Evolutionary conservation across 2,329 filamentous ascomycete genomes (phyloP), one percentile per base, ranked within the genome.

Genomic region (Ophiostoma piceae): DNA sequence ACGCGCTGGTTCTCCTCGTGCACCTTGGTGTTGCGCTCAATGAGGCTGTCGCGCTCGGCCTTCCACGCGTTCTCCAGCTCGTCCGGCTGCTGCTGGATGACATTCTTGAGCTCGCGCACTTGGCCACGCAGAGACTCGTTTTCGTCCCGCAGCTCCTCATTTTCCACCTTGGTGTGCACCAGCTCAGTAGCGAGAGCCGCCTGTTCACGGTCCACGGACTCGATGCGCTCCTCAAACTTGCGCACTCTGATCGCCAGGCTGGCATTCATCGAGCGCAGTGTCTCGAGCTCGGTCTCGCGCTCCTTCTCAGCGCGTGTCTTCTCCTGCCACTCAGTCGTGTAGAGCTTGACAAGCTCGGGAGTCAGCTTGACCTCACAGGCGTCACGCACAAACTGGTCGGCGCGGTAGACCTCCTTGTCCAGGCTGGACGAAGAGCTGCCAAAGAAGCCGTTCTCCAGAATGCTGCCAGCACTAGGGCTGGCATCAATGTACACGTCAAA

Each of bases 401-500:
- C 95, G 67, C 94, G 89, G 78, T 99, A 99, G 7, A 99, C 88
- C 77, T 97, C 95, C 79, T 97, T 97, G 77, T 99, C 95, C 14
- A 92, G 86, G 74, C 88, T 91, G n/a, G 89, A 89, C 43, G 92
- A 93, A 32, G 92, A 94, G 77, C 90, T 94, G 71, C 95, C 95
- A 76, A 99, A 99, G 83, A 99, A 99, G 16, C 95, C 95, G 62
- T 93, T 96, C 79, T 99, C 95, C 0, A 98, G 86, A 66, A 99
- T 90, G 19, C 93, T 97, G 67, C 89, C 93, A n/a, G 93, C 90
- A 2, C 93, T 96, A 0, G 95, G 95, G 8, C 93, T 87, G 75
- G 93, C 91, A 79, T 99, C 95, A 73, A 99, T 97, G 79, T 99
- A 99, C 54, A 93, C 93, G 76, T 99, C 95, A 73, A 99, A 99